Evolutionary conservation across 371 early-diverging fungal genomes (phyloP), one percentile per base, ranked within the genome.

Genomic region (Rhizopus microsporus): DNA sequence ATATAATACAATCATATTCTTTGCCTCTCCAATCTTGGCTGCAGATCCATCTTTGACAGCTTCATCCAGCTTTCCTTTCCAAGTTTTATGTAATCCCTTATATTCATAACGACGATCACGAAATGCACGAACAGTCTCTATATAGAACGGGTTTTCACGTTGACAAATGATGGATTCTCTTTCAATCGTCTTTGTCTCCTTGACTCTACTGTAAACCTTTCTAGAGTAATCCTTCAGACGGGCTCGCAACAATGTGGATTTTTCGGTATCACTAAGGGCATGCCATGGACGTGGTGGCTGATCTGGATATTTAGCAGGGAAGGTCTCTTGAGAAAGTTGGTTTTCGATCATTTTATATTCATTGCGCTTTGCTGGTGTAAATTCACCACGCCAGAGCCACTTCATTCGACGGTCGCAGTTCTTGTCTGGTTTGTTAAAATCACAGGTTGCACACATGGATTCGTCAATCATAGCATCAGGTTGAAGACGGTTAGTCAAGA

Each of bases 351-450:
- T 95, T 56, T 90, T 89, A 60, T 92, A 89, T 68, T 99, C 99
- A 70, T 89, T 88, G 35, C 84, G 85, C 60, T 89, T 89, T 37
- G 99, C 92, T 12, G 97, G 94, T 60, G 85, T 95, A 60, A 88
- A 97, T 75, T 99, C 99, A 59, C 98, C 99, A 55, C 99, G 89
- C 94, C 97, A 95, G 5, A 91, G 86, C 99, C 99, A 99, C 10
- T 89, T 82, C 96, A 99, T 93, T 8, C 85, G 82, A 35, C 98
- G 88, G 72, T 99, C 96, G 75, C 99, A 99, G 0, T 69, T 70
- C 65, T 93, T 95, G 12, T 85, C 93, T 0, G 89, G 88, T 10
- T 79, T 71, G 68, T 96, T 96, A 68, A 91, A 98, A 69, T 98
- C 98, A 72, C 99, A 99, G 6, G 93, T 72, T 1, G 97, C 96